These are phyloP conservation scores for Calonectria naviculata DNA, from an alignment of 2,329 filamentous ascomycete species.

Conservation along the genomic window DNA sequence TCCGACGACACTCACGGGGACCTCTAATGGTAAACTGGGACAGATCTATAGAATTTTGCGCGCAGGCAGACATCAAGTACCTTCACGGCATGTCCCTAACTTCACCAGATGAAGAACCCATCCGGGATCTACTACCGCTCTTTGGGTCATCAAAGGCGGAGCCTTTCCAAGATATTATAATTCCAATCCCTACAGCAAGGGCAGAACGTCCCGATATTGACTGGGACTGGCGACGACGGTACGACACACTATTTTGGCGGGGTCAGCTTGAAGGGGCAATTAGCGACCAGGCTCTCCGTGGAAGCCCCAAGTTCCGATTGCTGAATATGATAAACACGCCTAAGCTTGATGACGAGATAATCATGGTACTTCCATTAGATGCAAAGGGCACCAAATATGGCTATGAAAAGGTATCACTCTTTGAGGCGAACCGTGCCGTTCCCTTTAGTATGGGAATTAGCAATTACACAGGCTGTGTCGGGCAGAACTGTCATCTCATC, in stretches of 20 bases:
- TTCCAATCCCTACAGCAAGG: conserved; percentile 66
- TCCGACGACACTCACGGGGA: conserved; percentile 71
- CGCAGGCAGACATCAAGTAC: conserved; percentile 80
- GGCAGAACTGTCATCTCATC: conserved; percentile 47
- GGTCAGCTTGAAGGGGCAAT: conserved; percentile 69
- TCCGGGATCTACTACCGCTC: conserved; percentile 75
- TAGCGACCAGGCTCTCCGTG: conserved; percentile 66
- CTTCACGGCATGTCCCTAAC: conserved; percentile 80
- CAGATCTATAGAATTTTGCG: conserved; percentile 74
- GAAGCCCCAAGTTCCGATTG: conserved; percentile 77
- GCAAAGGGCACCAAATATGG: conserved; percentile 53
- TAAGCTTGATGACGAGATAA: conserved; percentile 58
- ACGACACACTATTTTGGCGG: conserved; percentile 78
- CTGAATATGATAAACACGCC: conserved; percentile 74
- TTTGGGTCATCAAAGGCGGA: conserved; percentile 81
- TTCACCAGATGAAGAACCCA: conserved; percentile 69
- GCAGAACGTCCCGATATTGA: conserved; percentile 55
- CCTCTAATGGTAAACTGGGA: conserved; percentile 76
- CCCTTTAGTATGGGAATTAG: conserved; percentile 70
- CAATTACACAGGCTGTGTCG: conserved; percentile 66
- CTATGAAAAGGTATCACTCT: conserved; percentile 65
- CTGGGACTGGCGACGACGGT: conserved; percentile 68
- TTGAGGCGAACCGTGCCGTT: conserved; percentile 64
- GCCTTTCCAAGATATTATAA: conserved; percentile 81
- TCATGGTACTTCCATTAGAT: conserved; percentile 66